Percentiles rank a stretch among this genome's conserved stretches.
These are phyloP conservation scores for Apophysomyces sp. DNA, from an alignment of 371 early-diverging fungal genomes.

Conservation along the genomic window DNA sequence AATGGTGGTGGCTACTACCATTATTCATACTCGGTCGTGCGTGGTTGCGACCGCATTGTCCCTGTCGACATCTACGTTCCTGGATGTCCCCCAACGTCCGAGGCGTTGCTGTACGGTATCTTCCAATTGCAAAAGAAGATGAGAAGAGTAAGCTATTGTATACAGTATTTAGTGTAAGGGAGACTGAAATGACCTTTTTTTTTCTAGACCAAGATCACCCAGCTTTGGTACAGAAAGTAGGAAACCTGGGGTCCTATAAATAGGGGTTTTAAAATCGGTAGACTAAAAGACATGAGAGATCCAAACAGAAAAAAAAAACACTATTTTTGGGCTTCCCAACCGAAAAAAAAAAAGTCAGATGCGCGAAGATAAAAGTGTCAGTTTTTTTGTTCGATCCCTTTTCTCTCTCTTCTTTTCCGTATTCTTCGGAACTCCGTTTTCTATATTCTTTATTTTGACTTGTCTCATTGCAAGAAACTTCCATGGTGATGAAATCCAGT, in stretches of 20 bases:
- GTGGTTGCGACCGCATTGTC: slow-evolving; percentile 95
- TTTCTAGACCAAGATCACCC: slow-evolving; percentile 51
- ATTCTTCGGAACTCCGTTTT: not conserved
- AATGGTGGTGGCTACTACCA: slow-evolving; percentile 99
- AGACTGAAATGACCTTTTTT: not conserved
- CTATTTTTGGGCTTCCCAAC: not conserved
- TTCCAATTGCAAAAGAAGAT: slow-evolving; percentile 98
- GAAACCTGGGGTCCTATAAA: slow-evolving; percentile 2
- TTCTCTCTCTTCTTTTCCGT: slow-evolving; percentile 4
- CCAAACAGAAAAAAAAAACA: slow-evolving; percentile 1
- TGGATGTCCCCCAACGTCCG: slow-evolving; percentile 98
- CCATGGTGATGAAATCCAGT: not conserved
- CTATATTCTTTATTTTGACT: not conserved
- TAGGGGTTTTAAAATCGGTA: not conserved
- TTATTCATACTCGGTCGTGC: slow-evolving; percentile 95
- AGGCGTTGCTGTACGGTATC: slow-evolving; percentile 95
- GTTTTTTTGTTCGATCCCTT: not conserved
- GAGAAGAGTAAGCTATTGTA: slow-evolving; percentile 54
- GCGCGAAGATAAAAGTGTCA: not conserved
- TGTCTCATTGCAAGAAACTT: not conserved
- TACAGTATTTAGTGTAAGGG: not conserved
- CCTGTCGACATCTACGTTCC: slow-evolving; percentile 98
- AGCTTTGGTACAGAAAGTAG: slow-evolving; percentile 61
- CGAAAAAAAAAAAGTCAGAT: not conserved
- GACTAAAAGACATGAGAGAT: not conserved